A percentile compares a stretch with the other conserved stretches of the same genome.
phyloP scores from a whole-genome alignment of 202 grass and related monocot genomes.

The Schoenoplectus tabernaemontani region DNA sequence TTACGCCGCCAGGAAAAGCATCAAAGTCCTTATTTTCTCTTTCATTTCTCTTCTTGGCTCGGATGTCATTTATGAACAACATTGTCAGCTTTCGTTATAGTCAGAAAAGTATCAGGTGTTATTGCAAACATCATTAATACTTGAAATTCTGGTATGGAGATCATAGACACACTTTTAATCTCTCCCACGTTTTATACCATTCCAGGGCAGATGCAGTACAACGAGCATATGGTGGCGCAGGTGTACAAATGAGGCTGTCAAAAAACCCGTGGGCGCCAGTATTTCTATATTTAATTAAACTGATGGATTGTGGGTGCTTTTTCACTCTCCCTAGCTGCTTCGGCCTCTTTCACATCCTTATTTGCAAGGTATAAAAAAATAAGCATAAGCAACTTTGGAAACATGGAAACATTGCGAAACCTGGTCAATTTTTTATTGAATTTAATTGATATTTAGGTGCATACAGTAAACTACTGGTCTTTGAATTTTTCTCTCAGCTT shows the following conservation, averaged over 20 bases:
- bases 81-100: not conserved
- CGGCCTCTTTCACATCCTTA: constrained; percentile 55
- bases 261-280: constrained; percentile 42
- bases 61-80: not conserved
- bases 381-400: not conserved
- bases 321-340: constrained; percentile 58
- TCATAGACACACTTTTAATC: not conserved
- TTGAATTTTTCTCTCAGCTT: not conserved
- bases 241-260: constrained; percentile 69
- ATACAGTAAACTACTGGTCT: not conserved
- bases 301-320: constrained; percentile 55
- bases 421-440: not conserved
- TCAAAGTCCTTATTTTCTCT: not conserved
- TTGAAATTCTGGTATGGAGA: not conserved
- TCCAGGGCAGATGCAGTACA: constrained; percentile 58
- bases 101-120: not conserved
- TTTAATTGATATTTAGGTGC: not conserved
- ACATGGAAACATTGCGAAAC: not conserved
- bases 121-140: not conserved
- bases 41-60: not conserved
- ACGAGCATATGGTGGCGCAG: constrained; percentile 60
- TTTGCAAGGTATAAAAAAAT: constrained; percentile 46
- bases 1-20: not conserved
- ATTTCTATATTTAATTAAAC: constrained; percentile 53
- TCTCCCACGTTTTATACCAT: constrained; percentile 1